Conservation (phyloP, 768 basidiomycete species). For the Tricholomella constricta region DNA sequence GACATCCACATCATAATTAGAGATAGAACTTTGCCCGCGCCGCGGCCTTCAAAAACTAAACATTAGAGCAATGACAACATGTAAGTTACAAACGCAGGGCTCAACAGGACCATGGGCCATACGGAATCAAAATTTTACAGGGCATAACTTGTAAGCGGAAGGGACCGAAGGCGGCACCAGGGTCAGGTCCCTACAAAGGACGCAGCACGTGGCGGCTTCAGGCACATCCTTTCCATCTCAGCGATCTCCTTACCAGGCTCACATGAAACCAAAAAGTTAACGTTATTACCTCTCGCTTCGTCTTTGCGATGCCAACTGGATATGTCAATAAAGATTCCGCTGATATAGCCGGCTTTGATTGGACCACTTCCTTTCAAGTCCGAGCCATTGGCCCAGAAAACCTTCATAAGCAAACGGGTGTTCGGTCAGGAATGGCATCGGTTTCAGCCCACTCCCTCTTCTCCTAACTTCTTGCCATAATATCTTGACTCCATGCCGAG, state of each 20-base stretch:
- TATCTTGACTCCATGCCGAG: constrained; percentile 27
- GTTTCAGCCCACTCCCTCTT: not conserved
- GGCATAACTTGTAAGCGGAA: not conserved
- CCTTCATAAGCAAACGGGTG: constrained; percentile 6
- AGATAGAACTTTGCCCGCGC: too few relatives aligned
- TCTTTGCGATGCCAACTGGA: not conserved
- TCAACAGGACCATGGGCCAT: too few relatives aligned
- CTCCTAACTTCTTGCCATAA: not conserved
- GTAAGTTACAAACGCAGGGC: too few relatives aligned
- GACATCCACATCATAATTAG: too few relatives aligned
- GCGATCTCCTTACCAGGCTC: not conserved
- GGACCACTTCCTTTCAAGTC: not conserved
- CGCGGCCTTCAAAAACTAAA: too few relatives aligned
- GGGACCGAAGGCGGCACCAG: not conserved
- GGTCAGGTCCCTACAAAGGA: not conserved
- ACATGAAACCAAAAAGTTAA: not conserved
- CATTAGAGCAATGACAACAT: too few relatives aligned
- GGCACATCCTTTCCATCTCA: not conserved
- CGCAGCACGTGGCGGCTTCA: not conserved
- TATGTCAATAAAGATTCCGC: not conserved
- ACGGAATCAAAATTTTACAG: too few relatives aligned
- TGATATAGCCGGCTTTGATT: not conserved
- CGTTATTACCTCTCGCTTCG: constrained; percentile 3
- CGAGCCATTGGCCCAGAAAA: not conserved
- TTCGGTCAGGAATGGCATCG: not conserved